Conservation (phyloP, 805 yeast species). For the Metschnikowia kunwiensis region DNA sequence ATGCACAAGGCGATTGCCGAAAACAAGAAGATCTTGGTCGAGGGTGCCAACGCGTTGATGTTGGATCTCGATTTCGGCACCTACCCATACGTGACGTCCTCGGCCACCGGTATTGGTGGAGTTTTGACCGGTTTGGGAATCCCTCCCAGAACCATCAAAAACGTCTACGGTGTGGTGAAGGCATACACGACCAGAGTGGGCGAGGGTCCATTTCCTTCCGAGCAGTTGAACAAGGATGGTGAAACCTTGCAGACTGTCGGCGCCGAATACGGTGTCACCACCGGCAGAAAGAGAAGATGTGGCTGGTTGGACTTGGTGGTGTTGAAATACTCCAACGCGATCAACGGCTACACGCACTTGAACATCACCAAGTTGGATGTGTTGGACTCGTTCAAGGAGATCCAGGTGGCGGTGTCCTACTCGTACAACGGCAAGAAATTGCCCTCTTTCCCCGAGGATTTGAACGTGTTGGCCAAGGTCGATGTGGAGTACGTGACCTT, state of each 20-base stretch:
- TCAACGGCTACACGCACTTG: slow-evolving; percentile 92
- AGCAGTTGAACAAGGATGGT: slow-evolving; percentile 85
- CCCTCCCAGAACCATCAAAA: slow-evolving; percentile 81
- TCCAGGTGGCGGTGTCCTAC: slow-evolving; percentile 85
- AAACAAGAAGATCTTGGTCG: slow-evolving; percentile 86
- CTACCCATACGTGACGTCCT: slow-evolving; percentile 94
- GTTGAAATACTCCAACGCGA: slow-evolving; percentile 81
- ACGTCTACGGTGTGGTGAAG: slow-evolving; percentile 93
- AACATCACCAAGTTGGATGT: slow-evolving; percentile 96
- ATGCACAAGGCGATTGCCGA: slow-evolving; percentile 72
- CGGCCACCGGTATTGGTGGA: slow-evolving; percentile 96
- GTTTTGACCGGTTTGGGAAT: slow-evolving; percentile 94
- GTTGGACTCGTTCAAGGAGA: slow-evolving; percentile 83
- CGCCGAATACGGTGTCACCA: slow-evolving; percentile 95
- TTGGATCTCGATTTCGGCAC: slow-evolving; percentile 97
- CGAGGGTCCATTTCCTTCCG: slow-evolving; percentile 99
- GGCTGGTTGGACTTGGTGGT: slow-evolving; percentile 99
- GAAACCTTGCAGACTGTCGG: slow-evolving; percentile 87
- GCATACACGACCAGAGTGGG: slow-evolving; percentile 99
- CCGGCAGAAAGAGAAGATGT: slow-evolving; percentile 98
- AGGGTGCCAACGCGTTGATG: slow-evolving; percentile 98
- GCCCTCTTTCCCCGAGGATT: slow-evolving; percentile 89
- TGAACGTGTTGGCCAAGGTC: slow-evolving; percentile 75
- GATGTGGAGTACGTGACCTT: slow-evolving; percentile 89
- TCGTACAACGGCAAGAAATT: slow-evolving; percentile 71